Conservation (phyloP, 23 red algal genomes). For the Rhodosorus marinus region DNA sequence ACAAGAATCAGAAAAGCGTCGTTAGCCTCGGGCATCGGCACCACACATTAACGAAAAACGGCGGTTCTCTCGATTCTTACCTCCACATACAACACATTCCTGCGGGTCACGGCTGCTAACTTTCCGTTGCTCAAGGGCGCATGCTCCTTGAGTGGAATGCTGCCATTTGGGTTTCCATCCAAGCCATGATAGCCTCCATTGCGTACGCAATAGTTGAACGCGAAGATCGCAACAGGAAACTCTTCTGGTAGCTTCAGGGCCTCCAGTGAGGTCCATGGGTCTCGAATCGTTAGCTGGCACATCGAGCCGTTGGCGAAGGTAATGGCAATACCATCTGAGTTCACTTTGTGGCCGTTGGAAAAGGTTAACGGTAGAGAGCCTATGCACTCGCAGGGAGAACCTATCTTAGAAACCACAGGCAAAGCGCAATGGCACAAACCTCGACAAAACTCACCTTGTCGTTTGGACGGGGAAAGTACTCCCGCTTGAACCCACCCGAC, state of each 20-base stretch:
- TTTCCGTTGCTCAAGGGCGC: too few species aligned
- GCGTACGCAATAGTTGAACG: too few species aligned
- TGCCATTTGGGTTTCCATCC: too few species aligned
- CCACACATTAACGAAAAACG: too few species aligned
- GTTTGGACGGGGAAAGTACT: slow-evolving; percentile 2
- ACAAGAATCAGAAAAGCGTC: too few species aligned
- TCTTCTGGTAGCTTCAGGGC: background rate
- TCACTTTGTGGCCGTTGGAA: slow-evolving; percentile 44
- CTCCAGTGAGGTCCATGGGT: slow-evolving; percentile 12
- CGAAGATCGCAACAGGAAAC: slow-evolving; percentile 3
- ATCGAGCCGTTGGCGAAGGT: slow-evolving; percentile 56
- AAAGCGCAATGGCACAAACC: background rate
- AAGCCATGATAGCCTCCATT: too few species aligned
- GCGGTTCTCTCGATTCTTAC: too few species aligned
- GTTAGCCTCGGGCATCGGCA: too few species aligned
- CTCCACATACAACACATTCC: too few species aligned
- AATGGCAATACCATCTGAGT: slow-evolving; percentile 48
- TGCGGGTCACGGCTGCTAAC: too few species aligned
- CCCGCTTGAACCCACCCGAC: slow-evolving; percentile 59
- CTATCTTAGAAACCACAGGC: background rate
- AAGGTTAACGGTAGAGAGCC: slow-evolving; percentile 32
- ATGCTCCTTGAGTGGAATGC: too few species aligned
- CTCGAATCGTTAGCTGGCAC: slow-evolving; percentile 32
- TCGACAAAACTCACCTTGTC: background rate
- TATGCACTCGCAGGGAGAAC: background rate